Evolutionary conservation across 768 basidiomycete genomes (phyloP).

Genomic region (Auriscalpium microsporum): DNA sequence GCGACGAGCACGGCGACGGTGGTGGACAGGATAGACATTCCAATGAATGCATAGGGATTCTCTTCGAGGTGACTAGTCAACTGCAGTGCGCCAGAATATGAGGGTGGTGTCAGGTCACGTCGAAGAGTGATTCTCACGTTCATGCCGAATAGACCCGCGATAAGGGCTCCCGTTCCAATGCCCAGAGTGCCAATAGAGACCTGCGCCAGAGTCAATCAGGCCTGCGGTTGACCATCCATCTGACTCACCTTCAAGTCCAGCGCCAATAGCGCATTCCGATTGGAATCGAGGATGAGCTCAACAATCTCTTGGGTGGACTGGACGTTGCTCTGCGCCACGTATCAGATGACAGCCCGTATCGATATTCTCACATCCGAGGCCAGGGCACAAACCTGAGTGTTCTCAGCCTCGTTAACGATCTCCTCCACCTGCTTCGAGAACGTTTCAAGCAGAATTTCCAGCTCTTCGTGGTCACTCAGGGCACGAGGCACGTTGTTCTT

Average conservation of each 20-base stretch:
- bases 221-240: not conserved
- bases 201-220: slow-evolving; percentile 24
- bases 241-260: slow-evolving; percentile 76
- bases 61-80: slow-evolving; percentile 68
- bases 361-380: not conserved
- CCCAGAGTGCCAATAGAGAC: slow-evolving; percentile 95
- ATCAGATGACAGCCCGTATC: not conserved
- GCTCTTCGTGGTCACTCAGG: slow-evolving; percentile 79
- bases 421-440: slow-evolving; percentile 97
- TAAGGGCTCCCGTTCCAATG: slow-evolving; percentile 79
- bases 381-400: slow-evolving; percentile 52
- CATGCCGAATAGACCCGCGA: slow-evolving; percentile 94
- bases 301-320: slow-evolving; percentile 98
- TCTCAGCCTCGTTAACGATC: slow-evolving; percentile 89
- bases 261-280: slow-evolving; percentile 85
- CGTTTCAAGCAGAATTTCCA: slow-evolving; percentile 88
- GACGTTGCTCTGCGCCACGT: slow-evolving; percentile 62
- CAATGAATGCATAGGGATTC: slow-evolving; percentile 66
- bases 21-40: slow-evolving; percentile 51
- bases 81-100: slow-evolving; percentile 28
- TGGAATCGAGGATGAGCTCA: slow-evolving; percentile 92
- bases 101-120: slow-evolving; percentile 3
- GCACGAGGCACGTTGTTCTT: slow-evolving; percentile 52
- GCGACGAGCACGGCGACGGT: slow-evolving; percentile 53
- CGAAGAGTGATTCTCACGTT: slow-evolving; percentile 52